phyloP scores from a whole-genome alignment of 177 flowering plant species.

The Telopea speciosissima region DNA sequence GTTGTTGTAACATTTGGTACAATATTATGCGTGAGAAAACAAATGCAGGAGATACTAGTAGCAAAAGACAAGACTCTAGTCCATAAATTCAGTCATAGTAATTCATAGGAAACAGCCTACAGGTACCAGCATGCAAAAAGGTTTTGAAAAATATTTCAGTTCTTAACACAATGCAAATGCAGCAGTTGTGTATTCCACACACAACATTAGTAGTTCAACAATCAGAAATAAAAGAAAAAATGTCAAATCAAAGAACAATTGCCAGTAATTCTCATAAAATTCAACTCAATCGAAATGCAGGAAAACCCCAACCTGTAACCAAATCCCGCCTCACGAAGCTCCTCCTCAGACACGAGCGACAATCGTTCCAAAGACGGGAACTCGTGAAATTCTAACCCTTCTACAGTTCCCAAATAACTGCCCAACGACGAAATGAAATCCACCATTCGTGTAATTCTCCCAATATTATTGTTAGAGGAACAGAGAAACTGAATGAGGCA shows the following conservation, averaged over 20 bases:
- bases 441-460: constrained; percentile 84
- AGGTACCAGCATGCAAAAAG: no score
- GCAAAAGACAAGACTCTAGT: no score
- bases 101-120: no score
- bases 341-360: constrained; percentile 53
- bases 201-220: not conserved
- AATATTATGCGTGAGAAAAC: no score
- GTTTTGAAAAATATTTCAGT: not conserved
- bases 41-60: no score
- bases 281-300: not conserved
- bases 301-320: constrained; percentile 64
- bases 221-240: not conserved
- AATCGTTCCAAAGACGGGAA: constrained; percentile 73
- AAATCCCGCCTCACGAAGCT: constrained; percentile 80
- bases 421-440: constrained; percentile 67
- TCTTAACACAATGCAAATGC: not conserved
- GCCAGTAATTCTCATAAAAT: not conserved
- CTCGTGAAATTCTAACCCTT: constrained; percentile 54
- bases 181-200: no score
- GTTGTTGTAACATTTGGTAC: no score
- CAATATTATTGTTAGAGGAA: constrained; percentile 83
- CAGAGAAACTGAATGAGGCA: constrained; percentile 83
- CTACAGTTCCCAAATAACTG: constrained; percentile 51
- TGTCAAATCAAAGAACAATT: not conserved
- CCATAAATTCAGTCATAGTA: no score